Evolutionary conservation across 2,329 filamentous ascomycete genomes (phyloP).

Genomic region (Pseudogymnoascus sp.): DNA sequence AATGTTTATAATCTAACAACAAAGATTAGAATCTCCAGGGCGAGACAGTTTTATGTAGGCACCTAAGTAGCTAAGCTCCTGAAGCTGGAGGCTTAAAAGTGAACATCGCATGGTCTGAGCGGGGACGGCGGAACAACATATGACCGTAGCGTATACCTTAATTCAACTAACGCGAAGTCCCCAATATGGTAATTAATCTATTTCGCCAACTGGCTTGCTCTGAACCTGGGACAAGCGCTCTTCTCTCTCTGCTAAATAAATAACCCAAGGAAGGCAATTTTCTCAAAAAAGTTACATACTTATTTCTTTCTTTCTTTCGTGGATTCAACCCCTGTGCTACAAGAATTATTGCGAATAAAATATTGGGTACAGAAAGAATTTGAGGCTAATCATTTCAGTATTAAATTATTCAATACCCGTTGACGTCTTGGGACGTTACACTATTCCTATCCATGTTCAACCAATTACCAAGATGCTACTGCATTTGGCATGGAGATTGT

Average conservation of each 20-base stretch:
- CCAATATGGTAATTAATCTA: neutral
- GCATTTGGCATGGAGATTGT: neutral
- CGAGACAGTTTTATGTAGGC: neutral
- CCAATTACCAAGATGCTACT: neutral
- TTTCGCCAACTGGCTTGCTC: too few species aligned
- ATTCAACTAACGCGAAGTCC: neutral
- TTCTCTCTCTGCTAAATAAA: neutral
- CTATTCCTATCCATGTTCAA: neutral
- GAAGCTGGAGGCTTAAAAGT: neutral
- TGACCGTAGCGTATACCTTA: neutral
- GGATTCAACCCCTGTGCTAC: neutral
- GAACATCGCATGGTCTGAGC: neutral
- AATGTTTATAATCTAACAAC: neutral
- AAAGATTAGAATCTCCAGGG: neutral
- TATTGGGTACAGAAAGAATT: neutral
- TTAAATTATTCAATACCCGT: neutral
- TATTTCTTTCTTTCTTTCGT: neutral
- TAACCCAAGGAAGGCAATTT: neutral
- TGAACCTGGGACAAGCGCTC: neutral
- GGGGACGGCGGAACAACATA: neutral
- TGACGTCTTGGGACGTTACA: neutral
- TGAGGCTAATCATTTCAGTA: neutral
- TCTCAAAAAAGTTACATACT: neutral
- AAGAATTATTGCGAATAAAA: neutral
- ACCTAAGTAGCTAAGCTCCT: neutral